These are phyloP conservation scores for Diphasiastrum complanatum DNA, from an alignment of 83 land plant genomes.

Conservation along the genomic window DNA sequence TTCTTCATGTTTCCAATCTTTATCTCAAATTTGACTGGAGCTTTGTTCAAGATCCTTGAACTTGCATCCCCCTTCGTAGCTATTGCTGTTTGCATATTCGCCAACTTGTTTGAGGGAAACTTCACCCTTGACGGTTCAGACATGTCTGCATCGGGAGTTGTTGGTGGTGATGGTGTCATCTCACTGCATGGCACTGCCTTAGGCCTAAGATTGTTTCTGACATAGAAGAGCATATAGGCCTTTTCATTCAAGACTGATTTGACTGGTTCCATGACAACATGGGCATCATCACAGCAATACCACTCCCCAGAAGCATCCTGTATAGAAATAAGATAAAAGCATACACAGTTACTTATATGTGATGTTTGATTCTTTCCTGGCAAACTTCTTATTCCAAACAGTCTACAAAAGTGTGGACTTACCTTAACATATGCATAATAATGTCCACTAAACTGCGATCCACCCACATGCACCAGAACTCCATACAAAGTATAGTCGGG, in stretches of 20 bases:
- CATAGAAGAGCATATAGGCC: conserved; percentile 82
- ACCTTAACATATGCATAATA: conserved; percentile 99
- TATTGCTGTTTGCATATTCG: too few species aligned
- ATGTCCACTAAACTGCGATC: conserved; percentile 86
- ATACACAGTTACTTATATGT: too few species aligned
- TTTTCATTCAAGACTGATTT: conserved; percentile 75
- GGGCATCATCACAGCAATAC: conserved; percentile 92
- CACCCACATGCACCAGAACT: conserved; percentile 83
- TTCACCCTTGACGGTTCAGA: background rate
- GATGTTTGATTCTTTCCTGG: background rate
- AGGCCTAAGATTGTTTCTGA: conserved; percentile 26
- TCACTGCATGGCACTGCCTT: conserved; percentile 5
- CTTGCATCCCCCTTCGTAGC: too few species aligned
- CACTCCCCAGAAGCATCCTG: conserved; percentile 81
- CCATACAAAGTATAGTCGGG: conserved; percentile 87
- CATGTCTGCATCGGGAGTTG: conserved; percentile 22
- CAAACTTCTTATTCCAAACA: background rate
- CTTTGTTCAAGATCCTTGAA: too few species aligned
- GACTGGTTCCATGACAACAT: conserved; percentile 46
- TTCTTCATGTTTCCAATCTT: too few species aligned
- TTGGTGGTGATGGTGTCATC: conserved; percentile 21
- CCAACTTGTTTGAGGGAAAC: too few species aligned
- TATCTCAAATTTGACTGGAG: too few species aligned
- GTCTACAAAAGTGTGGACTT: background rate
- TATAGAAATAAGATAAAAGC: conserved; percentile 1